These are phyloP conservation scores for Yarrowia galli DNA, from an alignment of 1,139 yeast genomes.

Conservation along the genomic window DNA sequence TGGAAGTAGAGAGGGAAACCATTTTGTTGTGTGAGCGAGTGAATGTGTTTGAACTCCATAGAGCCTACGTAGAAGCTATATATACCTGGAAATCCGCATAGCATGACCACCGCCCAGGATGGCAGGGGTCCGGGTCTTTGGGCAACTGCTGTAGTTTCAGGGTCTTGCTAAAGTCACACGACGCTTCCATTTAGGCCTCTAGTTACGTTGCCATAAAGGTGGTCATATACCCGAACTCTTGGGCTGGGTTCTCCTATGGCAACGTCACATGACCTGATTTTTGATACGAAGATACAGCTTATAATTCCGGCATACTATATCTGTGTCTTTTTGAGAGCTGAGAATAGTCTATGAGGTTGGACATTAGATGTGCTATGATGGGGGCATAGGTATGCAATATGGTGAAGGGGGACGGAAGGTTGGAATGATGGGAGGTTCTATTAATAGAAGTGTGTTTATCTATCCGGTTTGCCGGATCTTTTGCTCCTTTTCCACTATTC, in stretches of 20 bases:
- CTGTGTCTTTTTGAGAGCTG: too few relatives aligned
- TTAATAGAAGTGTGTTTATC: neutral
- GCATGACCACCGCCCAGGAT: neutral
- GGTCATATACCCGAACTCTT: too few relatives aligned
- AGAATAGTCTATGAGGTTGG: too few relatives aligned
- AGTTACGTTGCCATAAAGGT: neutral
- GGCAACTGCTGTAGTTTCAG: slow-evolving; percentile 24
- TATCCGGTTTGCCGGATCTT: neutral
- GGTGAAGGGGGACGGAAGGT: neutral
- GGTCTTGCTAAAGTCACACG: neutral
- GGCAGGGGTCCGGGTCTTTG: neutral
- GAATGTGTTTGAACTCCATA: neutral
- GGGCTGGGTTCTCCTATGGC: too few relatives aligned
- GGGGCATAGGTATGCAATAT: too few relatives aligned
- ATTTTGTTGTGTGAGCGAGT: neutral
- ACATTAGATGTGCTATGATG: too few relatives aligned
- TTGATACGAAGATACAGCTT: too few relatives aligned
- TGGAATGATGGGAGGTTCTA: neutral
- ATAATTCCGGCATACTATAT: too few relatives aligned
- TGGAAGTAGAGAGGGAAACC: slow-evolving; percentile 19
- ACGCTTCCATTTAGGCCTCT: neutral
- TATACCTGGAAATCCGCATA: neutral
- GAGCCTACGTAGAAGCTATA: neutral
- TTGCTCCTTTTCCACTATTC: slow-evolving; percentile 1
- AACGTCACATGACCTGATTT: too few relatives aligned